Base-by-base conservation (phyloP, 2,329 filamentous ascomycete species). In the Arachnomyces sp. region DNA sequence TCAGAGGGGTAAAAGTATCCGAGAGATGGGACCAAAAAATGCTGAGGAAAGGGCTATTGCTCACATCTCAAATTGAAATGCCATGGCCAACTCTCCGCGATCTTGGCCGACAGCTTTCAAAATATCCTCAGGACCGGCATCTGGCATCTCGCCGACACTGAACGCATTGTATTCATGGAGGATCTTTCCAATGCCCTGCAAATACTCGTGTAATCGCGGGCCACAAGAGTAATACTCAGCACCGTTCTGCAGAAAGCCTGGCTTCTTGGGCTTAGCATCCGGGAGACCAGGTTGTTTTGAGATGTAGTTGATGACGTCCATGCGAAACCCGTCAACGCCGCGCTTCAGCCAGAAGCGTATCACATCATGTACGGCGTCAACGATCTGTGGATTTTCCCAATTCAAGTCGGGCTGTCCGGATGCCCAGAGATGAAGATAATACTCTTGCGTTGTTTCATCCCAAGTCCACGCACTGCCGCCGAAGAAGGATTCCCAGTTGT, bases 321-420 rank as follows among this genome's bases (percentile, higher is more conserved):
- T 71, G n/a, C 80, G 70, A 61, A 84, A 84, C 3, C 80, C 80
- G 31, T 80, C 75, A 0, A 85, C 77, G 6, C 83, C 83, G n/a
- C 73, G 71, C 32, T 82, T 67, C 1, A 88, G 72, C 84, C 84
- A 89, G 56, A 87, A 89, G 30, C 73, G 69, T 75, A 86, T 82
- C 2, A 79, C 68, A 7, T 71, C 71, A 59, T 85, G 83, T 11
- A 86, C 75, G 7, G 81, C 83, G 32, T 73, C 62, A 5, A 84
- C 73, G 0, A 80, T 73, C 17, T 73, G 74, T 0, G 68, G 66
- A 43, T 78, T 83, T 52, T 87, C 82, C 83, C 83, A 89, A 59
- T 89, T 89, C 11, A 89, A 68, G 51, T 88, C 85, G 0, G 85
- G 84, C 56, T 87, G 83, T 45, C 82, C 74, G 8, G 73, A 73